phyloP scores from a whole-genome alignment of 2,329 filamentous ascomycete species.

The Cercospora sp. region DNA sequence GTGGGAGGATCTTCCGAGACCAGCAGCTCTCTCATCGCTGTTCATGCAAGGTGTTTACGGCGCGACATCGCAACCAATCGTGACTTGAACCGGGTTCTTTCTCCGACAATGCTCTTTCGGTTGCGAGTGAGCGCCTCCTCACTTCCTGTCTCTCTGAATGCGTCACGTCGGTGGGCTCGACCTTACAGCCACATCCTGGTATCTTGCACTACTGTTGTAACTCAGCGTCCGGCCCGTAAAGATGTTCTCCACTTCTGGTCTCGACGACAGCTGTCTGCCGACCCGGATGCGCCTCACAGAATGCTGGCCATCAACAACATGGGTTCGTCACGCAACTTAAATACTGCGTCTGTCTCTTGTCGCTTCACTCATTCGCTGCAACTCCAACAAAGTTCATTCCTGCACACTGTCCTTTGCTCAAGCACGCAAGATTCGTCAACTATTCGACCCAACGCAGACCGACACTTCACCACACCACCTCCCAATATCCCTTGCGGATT shows the following conservation, averaged over 20 bases:
- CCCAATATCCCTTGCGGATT: not conserved
- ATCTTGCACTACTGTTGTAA: constrained; percentile 23
- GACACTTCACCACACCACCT: not conserved
- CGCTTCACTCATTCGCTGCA: constrained; percentile 17
- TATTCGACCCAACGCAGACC: not conserved
- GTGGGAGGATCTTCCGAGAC: constrained; percentile 21
- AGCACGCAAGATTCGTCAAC: not conserved
- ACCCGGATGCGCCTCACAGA: constrained; percentile 12
- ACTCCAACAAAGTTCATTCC: constrained; percentile 19
- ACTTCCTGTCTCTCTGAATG: constrained; percentile 21
- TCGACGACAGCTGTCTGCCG: constrained; percentile 24
- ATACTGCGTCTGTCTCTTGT: constrained; percentile 19
- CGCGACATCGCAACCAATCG: constrained; percentile 19
- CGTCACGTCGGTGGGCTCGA: constrained; percentile 14
- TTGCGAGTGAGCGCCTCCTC: constrained; percentile 26
- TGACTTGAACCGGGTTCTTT: constrained; percentile 14
- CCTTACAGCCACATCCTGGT: constrained; percentile 26
- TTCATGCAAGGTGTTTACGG: constrained; percentile 17
- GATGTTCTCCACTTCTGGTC: constrained; percentile 23
- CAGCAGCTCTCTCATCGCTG: constrained; percentile 13
- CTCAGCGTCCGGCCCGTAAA: constrained; percentile 27
- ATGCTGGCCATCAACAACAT: constrained; percentile 20
- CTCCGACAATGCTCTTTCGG: constrained; percentile 15
- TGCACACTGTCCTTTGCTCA: constrained; percentile 14
- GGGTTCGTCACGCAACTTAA: constrained; percentile 21